Evolutionary conservation across 352 stramenopile species (phyloP).

Genomic region (Phytophthora colocasiae): DNA sequence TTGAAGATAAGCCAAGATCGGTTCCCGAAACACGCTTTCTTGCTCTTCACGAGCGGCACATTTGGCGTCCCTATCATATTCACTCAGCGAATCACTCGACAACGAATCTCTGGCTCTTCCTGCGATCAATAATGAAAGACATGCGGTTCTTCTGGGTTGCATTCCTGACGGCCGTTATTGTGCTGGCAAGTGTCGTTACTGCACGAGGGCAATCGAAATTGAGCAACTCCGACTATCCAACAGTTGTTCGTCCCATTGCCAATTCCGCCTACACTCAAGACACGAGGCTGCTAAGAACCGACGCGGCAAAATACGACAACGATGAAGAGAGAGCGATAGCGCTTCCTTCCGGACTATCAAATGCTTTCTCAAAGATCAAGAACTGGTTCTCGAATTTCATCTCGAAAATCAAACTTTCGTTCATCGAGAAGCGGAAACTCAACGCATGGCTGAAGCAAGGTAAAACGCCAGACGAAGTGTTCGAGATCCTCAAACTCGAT

Average conservation of each 20-base stretch:
- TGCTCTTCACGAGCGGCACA: no score
- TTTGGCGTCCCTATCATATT: no score
- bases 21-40: no score
- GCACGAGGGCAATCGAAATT: not conserved
- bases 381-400: not conserved
- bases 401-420: not conserved
- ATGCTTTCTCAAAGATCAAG: not conserved
- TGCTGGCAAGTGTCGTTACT: not conserved
- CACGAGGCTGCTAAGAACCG: not conserved
- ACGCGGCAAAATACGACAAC: not conserved
- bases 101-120: no score
- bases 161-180: not conserved
- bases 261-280: not conserved
- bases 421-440: not conserved
- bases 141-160: constrained; percentile 1
- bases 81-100: no score
- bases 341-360: not conserved
- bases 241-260: not conserved
- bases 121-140: no score
- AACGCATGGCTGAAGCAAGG: not conserved
- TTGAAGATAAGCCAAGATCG: no score
- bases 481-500: not conserved
- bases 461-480: not conserved
- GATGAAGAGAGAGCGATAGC: constrained; percentile 1
- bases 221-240: not conserved